Conservation (phyloP, 1,284 basidiomycete species). For the Flammula alnicola region DNA sequence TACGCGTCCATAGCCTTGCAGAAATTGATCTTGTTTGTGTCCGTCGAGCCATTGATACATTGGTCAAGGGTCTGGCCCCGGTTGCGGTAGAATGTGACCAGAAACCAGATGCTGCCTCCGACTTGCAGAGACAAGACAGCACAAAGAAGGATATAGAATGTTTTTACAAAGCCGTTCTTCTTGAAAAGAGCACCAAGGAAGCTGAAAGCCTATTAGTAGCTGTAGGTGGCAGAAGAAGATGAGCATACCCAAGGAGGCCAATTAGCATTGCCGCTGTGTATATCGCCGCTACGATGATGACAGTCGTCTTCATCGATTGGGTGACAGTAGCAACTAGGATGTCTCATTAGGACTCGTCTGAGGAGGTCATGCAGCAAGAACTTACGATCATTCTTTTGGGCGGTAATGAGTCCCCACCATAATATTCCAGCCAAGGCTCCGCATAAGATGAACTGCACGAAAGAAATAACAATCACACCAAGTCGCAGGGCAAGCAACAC, state of each 20-base stretch:
- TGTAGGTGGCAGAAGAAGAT: not conserved
- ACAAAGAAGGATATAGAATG: constrained; percentile 35
- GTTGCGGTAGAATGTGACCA: constrained; percentile 35
- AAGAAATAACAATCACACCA: constrained; percentile 41
- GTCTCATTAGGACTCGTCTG: constrained; percentile 1
- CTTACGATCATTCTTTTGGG: constrained; percentile 26
- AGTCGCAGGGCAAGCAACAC: constrained; percentile 44
- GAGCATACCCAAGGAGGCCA: constrained; percentile 37
- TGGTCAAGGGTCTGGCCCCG: constrained; percentile 27
- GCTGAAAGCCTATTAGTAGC: constrained; percentile 21
- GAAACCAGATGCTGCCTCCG: constrained; percentile 32
- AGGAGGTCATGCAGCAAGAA: constrained; percentile 6
- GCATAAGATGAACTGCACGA: constrained; percentile 39
- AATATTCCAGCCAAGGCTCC: constrained; percentile 34
- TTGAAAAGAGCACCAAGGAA: constrained; percentile 41
- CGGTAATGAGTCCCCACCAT: constrained; percentile 33
- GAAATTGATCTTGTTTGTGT: constrained; percentile 26
- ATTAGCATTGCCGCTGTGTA: constrained; percentile 35
- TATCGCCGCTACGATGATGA: constrained; percentile 34
- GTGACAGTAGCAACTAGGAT: constrained; percentile 24
- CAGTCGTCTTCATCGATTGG: constrained; percentile 26
- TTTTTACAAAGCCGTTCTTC: constrained; percentile 37
- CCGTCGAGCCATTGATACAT: constrained; percentile 29
- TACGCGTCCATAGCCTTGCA: constrained; percentile 33
- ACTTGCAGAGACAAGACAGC: constrained; percentile 32